Base-by-base conservation (phyloP, 108 stramenopile genomes). In the Fragilariopsis cylindrus region DNA sequence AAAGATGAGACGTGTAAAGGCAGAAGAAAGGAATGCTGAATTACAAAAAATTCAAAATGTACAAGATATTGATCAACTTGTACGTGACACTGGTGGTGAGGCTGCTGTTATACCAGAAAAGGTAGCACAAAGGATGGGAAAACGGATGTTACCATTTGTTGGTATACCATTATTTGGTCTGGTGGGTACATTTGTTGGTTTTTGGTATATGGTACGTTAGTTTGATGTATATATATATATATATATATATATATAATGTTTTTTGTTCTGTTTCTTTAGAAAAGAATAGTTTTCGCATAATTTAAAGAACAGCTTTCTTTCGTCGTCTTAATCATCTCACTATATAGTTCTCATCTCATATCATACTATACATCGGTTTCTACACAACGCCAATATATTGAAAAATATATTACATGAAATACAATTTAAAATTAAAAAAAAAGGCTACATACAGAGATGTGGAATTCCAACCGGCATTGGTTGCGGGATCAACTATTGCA, bases 141-240 rank as follows among this genome's bases (percentile, higher is more conserved):
- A 79, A 12, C 83, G 92, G 0, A 94, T 94, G 92, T 46, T 94
- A 18, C 90, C 92, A n/a, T 91, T 94, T 76, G 92, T 94, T 40
- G 92, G 92, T 9, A 71, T 94, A 49, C 92, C 92, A 18, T 73
- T 94, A 18, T 90, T 91, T 71, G 85, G 86, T 2, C 68, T 69
- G 63, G 76, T 91, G 84, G 90, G 80, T 7, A 65, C 76, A 53
- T 94, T 94, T 81, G 81, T 90, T 30, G 89, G 75, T 40, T 94
- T 94, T 81, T 94, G 92, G 92, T 94, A 94, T 63, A 69, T 94
- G 78, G 30, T 30, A 30, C 30, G 30, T 30, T 30, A 82, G 84
- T 30, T 19, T 30, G 30, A 30, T 30, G 30, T 30, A 30, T 30
- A 2, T 30, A 2, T 30, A 30, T 30, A 30, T 30, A 30, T 30